Conservation (phyloP, 2,329 filamentous ascomycete species). For the Xylariales sp. region DNA sequence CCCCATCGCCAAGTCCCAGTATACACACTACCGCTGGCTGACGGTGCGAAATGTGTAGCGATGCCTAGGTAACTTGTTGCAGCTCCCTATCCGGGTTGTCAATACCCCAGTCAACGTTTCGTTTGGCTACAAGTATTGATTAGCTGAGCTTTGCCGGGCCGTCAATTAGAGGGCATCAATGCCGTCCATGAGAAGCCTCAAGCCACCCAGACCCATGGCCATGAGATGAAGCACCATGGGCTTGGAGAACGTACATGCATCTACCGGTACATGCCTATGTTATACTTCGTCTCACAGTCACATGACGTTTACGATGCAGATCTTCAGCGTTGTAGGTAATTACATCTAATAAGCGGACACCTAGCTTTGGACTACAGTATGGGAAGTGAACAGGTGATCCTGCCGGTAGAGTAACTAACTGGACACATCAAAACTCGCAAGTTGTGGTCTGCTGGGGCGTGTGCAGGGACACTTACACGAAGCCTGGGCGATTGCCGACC, state of each 20-base stretch:
- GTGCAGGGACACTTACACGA: background rate
- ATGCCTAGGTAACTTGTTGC: background rate
- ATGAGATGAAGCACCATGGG: background rate
- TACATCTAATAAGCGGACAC: background rate
- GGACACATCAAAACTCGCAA: background rate
- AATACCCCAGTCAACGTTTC: background rate
- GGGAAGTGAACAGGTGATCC: background rate
- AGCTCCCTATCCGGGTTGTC: background rate
- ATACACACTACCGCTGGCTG: background rate
- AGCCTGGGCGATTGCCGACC: background rate
- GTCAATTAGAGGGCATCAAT: slow-evolving; percentile 1
- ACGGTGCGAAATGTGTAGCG: background rate
- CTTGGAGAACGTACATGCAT: slow-evolving; percentile 2
- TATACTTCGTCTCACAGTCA: slow-evolving; percentile 1
- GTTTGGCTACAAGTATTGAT: background rate
- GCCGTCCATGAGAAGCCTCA: background rate
- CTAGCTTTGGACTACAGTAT: background rate
- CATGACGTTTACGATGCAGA: slow-evolving; percentile 12
- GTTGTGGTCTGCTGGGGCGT: background rate
- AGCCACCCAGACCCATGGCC: background rate
- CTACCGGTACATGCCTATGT: background rate
- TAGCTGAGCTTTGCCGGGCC: background rate
- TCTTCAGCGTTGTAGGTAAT: background rate
- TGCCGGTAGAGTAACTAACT: background rate
- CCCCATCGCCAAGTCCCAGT: background rate